phyloP scores from a whole-genome alignment of 2,329 filamentous ascomycete genomes.

The Aspergillus floridensis region DNA sequence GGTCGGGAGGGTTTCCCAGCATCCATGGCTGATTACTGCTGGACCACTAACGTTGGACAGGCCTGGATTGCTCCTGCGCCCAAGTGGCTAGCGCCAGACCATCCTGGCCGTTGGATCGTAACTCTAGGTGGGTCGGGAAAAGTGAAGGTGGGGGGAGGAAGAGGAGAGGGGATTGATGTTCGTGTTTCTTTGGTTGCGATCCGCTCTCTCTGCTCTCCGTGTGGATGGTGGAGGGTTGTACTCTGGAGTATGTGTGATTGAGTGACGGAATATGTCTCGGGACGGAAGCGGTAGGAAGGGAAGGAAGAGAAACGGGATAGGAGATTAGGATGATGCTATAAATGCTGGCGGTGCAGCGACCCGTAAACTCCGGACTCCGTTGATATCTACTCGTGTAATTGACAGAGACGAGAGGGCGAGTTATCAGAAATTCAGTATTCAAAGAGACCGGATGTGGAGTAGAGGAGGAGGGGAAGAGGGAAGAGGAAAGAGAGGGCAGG shows the following conservation, averaged over 20 bases:
- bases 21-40: slow-evolving; percentile 3
- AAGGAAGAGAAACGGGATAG: background rate
- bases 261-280: background rate
- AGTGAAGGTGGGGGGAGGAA: slow-evolving; percentile 16
- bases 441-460: no score
- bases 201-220: background rate
- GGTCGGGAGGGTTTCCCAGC: background rate
- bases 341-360: background rate
- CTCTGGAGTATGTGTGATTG: background rate
- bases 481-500: background rate
- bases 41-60: slow-evolving; percentile 22
- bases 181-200: slow-evolving; percentile 9
- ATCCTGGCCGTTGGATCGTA: slow-evolving; percentile 25
- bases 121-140: slow-evolving; percentile 13
- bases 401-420: no score
- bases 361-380: background rate
- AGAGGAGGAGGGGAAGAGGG: no score
- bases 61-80: slow-evolving; percentile 16
- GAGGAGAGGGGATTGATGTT: slow-evolving; percentile 17
- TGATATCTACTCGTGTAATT: background rate
- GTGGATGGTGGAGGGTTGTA: background rate
- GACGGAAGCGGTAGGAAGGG: background rate
- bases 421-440: no score
- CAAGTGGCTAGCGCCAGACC: slow-evolving; percentile 17
- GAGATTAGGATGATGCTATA: background rate